phyloP scores from a whole-genome alignment of 1,139 yeast species.

The Hemisphaericaspora subhashii region DNA sequence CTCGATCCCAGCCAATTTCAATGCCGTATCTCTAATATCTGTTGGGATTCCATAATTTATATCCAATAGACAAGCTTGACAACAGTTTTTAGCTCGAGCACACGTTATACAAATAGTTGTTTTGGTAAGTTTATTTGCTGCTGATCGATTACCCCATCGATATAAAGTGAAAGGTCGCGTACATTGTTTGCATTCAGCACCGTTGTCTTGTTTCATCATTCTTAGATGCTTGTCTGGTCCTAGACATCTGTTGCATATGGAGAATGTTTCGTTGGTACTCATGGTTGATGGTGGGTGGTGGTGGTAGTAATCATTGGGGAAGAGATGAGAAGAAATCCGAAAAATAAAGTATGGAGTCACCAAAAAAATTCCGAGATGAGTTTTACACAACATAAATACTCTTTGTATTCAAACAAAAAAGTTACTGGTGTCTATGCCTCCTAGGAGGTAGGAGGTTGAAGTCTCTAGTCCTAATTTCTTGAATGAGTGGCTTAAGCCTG shows the following conservation, averaged over 20 bases:
- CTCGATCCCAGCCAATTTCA: slow-evolving; percentile 68
- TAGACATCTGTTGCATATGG: slow-evolving; percentile 70
- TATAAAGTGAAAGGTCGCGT: slow-evolving; percentile 82
- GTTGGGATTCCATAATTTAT: slow-evolving; percentile 76
- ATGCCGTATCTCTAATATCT: slow-evolving; percentile 76
- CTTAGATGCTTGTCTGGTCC: slow-evolving; percentile 66
- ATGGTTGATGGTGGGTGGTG: slow-evolving; percentile 3
- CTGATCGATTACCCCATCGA: slow-evolving; percentile 58
- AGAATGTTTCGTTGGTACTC: slow-evolving; percentile 11
- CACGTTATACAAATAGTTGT: slow-evolving; percentile 76
- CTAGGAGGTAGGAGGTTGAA: too few relatives aligned
- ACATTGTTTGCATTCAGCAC: slow-evolving; percentile 77
- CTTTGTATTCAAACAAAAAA: too few relatives aligned
- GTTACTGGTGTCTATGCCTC: too few relatives aligned
- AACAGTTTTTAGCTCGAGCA: slow-evolving; percentile 74
- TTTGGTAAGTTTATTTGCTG: slow-evolving; percentile 41
- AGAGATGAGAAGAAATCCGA: not conserved
- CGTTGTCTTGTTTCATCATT: slow-evolving; percentile 71
- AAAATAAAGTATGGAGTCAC: too few relatives aligned
- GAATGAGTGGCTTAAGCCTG: too few relatives aligned
- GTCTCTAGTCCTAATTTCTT: too few relatives aligned
- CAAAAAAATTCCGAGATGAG: too few relatives aligned
- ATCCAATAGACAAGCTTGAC: slow-evolving; percentile 87
- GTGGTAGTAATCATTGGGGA: not conserved
- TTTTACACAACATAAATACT: too few relatives aligned